Conservation (phyloP, 108 stramenopile species). For the Cyclotella baltica region DNA sequence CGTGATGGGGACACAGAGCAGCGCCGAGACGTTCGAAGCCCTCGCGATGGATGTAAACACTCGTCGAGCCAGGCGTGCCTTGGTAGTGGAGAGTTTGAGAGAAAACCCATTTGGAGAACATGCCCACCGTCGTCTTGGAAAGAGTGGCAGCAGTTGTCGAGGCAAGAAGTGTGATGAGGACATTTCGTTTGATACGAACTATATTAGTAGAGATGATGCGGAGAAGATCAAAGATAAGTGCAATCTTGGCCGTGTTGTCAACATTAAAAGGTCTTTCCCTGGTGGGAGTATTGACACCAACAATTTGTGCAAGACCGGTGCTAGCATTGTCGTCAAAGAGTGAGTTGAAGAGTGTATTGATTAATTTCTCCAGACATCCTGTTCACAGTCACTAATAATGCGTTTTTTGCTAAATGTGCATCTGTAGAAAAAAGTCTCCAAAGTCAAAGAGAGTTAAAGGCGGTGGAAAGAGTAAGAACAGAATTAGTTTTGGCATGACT, state of each 20-base stretch:
- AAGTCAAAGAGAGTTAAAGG: not conserved
- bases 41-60: not conserved
- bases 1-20: not conserved
- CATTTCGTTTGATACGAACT: not conserved
- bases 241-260: not conserved
- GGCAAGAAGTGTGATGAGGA: not conserved
- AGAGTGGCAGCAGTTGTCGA: not conserved
- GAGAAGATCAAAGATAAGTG: not conserved
- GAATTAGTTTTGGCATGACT: not conserved
- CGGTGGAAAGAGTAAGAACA: not conserved
- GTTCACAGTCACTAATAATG: no score
- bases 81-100: not conserved
- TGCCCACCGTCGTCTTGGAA: slow-evolving; percentile 13
- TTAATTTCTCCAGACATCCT: no score
- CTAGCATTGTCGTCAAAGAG: not conserved
- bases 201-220: not conserved
- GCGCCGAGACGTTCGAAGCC: slow-evolving; percentile 2
- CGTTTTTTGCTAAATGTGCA: no score
- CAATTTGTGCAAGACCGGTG: not conserved
- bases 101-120: not conserved
- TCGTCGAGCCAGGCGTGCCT: not conserved
- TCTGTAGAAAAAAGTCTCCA: not conserved
- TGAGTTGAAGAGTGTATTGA: not conserved
- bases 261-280: not conserved
- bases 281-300: not conserved